Base-by-base conservation (phyloP, 495 filamentous ascomycete genomes). In the Tuber melanosporum region DNA sequence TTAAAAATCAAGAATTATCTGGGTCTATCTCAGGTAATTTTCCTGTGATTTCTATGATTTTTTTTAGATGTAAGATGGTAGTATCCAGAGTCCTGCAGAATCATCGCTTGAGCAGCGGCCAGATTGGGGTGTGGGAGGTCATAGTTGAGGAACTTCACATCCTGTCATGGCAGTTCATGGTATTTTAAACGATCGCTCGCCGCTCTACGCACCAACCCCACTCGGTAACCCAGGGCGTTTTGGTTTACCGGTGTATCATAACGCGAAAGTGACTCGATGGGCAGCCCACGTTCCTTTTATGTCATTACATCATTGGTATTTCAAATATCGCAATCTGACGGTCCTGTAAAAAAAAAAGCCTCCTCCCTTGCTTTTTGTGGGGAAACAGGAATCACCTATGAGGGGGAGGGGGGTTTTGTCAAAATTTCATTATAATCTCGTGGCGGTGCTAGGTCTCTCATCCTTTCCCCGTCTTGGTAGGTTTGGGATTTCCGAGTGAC, bases 291-390 rank as follows among this genome's bases (percentile, higher is more conserved):
- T 19, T 32, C 10, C 52, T 5, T 15, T 6, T 15, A 62, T 12
- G 39, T 32, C 32, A 32, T 62, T 66, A 66, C 57, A 66, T 66
- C 57, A 66, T 66, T 66, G 57, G 57, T 66, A 66, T 66, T 66
- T 36, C 26, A 66, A 66, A 66, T 66, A 36, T 8, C 26, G 12
- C 15, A 66, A 66, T 36, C 14, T 36, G 26, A 7, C 10, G 5
- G 57, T 17, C 0, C 26, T 6, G 5, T 62, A 62, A 32, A 14
- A 41, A 41, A 41, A 41, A 41, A 41, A 4, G 0, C 12, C 1
- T 66, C 17, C 6, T 66, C 3, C 14, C 7, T 57, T 57, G 9
- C 10, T 57, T 57, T 57, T 57, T 57, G 10, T 10, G 9, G 22
- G 9, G 22, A 62, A 32, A 14, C 26, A 22, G 49, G 49, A 41